Conservation (phyloP, 768 basidiomycete genomes). For the Lactifluus rugatus region DNA sequence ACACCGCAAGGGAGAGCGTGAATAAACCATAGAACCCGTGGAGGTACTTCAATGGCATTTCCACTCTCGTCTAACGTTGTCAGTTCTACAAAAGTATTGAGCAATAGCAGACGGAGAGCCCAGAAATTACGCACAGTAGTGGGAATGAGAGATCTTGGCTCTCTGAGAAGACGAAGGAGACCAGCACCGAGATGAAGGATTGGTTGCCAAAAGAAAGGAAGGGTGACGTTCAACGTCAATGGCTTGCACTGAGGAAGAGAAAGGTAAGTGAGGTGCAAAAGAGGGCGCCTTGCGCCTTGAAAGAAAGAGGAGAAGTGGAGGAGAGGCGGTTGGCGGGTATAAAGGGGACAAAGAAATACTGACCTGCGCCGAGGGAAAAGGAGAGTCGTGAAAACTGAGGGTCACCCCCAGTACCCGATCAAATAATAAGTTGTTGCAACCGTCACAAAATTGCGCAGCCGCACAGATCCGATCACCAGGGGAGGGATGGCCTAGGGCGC, state of each 20-base stretch:
- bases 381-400: background rate
- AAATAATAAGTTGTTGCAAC: background rate
- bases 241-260: conserved; percentile 23
- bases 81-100: background rate
- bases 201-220: background rate
- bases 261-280: conserved; percentile 24
- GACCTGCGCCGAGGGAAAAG: background rate
- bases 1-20: conserved; percentile 59
- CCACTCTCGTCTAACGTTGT: background rate
- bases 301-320: conserved; percentile 24
- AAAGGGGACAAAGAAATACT: conserved; percentile 9
- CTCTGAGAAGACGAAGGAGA: conserved; percentile 2
- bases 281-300: conserved; percentile 7
- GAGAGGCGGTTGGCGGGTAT: conserved; percentile 14
- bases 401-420: background rate
- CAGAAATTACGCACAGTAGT: background rate
- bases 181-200: conserved; percentile 6
- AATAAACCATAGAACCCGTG: conserved; percentile 66
- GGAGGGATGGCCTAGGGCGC: too few species aligned
- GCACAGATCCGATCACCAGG: background rate
- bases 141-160: background rate
- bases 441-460: conserved; percentile 3
- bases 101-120: background rate
- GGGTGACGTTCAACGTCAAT: conserved; percentile 15
- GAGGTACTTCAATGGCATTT: conserved; percentile 65